Evolutionary conservation across 257 asterid species (phyloP), one percentile per base, ranked within the genome.

Genomic region (Solanum phureja): DNA sequence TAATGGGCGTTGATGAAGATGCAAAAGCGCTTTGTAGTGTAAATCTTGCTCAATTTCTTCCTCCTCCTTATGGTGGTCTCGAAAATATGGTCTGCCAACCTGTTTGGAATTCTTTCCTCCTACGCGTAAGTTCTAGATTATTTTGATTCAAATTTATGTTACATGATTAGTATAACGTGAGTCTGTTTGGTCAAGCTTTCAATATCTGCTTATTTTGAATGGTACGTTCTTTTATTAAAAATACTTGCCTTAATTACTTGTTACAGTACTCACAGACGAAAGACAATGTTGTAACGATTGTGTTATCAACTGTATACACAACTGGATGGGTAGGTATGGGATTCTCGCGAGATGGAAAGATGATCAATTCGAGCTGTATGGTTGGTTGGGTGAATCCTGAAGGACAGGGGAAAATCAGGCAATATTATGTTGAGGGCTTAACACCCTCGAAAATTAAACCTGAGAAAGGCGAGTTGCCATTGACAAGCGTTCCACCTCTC

Each of bases 31-130:
- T 89, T 76, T 95, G 98, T 89, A 90, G 87, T 89, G 88, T 58
- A 19, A 98, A 95, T 91, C 94, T 95, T 84, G 90, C 95, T 74
- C 82, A 91, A 10, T 92, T 97, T 89, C 97, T 95, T 74, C 98
- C 99, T n/a, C 94, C 93, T 83, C 99, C 98, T 3, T 97, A 96
- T 89, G 90, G 92, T 56, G 92, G 83, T 87, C 75, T 93, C 19
- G 93, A 95, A 14, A 44, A 93, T 44, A 93, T 95, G 99, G 91
- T 93, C 56, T 97, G 99, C 91, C 93, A 87, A 88, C 95, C 95
- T 72, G 92, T 97, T 9, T 97, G 99, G 99, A 94, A 97, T 89
- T 92, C 98, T 10, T 97, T 89, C 88, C 77, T 95, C 83, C 87
- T 95, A 24, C 92, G 98, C 89, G 99, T 97, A 92, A 92, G 62